These are phyloP conservation scores for Chrysochromulina tobinii DNA, from an alignment of 78 protist genomes.

Conservation along the genomic window DNA sequence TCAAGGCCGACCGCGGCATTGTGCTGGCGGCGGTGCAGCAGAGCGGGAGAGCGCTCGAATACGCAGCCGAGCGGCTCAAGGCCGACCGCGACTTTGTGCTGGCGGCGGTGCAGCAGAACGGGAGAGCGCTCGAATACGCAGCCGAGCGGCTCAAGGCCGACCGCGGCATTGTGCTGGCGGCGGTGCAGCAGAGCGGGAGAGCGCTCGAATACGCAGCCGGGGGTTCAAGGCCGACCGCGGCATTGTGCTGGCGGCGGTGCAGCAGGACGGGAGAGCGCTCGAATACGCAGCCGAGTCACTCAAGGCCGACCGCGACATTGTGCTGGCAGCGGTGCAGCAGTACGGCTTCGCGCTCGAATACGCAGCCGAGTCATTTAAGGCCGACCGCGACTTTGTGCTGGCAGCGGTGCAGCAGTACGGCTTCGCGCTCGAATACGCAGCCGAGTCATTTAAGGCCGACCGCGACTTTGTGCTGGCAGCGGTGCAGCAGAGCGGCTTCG, in stretches of 20 bases:
- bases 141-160: not conserved
- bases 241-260: not conserved
- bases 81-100: not conserved
- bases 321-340: not conserved
- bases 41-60: not conserved
- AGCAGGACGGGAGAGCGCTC: not conserved
- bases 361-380: not conserved
- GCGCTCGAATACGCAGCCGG: not conserved
- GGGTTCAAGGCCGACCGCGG: not conserved
- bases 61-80: not conserved
- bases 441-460: not conserved
- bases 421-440: not conserved
- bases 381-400: not conserved
- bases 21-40: not conserved
- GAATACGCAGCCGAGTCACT: not conserved
- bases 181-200: constrained; percentile 1
- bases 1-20: not conserved
- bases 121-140: not conserved
- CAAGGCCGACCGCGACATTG: not conserved
- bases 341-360: not conserved
- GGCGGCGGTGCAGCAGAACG: not conserved
- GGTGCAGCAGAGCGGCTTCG: not conserved
- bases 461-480: not conserved
- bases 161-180: not conserved
- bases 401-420: not conserved